phyloP scores from a whole-genome alignment of 305 asterid species.

The Withania somnifera region DNA sequence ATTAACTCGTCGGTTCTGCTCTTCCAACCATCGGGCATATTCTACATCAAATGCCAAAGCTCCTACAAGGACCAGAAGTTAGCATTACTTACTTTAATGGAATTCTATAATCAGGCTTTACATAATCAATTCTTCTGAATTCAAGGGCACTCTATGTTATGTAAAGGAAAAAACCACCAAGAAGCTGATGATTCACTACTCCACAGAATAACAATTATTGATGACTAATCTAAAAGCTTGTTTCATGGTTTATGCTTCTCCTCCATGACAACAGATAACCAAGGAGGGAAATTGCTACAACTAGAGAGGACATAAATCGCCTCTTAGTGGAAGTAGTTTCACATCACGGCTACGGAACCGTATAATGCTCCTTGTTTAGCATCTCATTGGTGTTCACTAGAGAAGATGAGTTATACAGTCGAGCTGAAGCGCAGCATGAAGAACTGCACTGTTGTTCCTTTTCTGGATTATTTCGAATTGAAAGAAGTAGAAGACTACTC shows the following conservation, averaged over 20 bases:
- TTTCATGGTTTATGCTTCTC: background rate
- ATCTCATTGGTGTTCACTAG: background rate
- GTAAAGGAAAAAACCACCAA: background rate
- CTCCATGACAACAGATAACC: background rate
- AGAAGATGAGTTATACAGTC: background rate
- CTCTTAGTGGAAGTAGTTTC: background rate
- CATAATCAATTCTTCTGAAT: background rate
- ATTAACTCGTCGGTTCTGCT: conserved; percentile 32
- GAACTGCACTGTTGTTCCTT: background rate
- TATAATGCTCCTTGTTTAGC: background rate
- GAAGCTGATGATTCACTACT: background rate
- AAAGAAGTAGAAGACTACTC: background rate
- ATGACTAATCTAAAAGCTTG: background rate
- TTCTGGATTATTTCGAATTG: background rate
- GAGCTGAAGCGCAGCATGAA: background rate
- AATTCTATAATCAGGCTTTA: background rate
- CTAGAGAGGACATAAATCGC: background rate
- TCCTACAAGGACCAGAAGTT: conserved; percentile 15
- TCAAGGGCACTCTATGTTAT: background rate
- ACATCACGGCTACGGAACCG: background rate
- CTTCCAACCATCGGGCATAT: conserved; percentile 41
- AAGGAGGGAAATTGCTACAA: background rate
- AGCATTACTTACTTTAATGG: background rate
- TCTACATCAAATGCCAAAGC: conserved; percentile 44
- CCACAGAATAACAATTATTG: background rate